These are phyloP conservation scores for Tricholoma furcatifolium DNA, from an alignment of 768 basidiomycete species.

Conservation along the genomic window DNA sequence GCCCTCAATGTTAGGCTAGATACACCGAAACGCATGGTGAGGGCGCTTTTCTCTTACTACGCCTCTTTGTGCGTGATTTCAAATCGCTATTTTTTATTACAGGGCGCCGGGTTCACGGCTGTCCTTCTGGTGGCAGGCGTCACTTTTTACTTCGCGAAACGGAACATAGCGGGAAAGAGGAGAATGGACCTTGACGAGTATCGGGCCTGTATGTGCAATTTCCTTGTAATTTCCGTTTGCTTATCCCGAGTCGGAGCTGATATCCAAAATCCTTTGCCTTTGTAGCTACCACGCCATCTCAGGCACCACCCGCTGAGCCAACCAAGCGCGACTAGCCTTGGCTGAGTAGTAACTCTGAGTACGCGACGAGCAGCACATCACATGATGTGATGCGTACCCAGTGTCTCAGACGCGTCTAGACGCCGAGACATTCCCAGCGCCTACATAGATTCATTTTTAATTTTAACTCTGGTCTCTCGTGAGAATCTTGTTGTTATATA, in stretches of 20 bases:
- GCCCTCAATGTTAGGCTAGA: slow-evolving; percentile 12
- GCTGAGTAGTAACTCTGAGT: no score
- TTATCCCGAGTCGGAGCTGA: no score
- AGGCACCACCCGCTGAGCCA: not conserved
- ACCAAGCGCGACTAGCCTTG: not conserved
- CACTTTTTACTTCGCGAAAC: slow-evolving; percentile 33
- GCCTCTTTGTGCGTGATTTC: not conserved
- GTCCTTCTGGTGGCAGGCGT: slow-evolving; percentile 28
- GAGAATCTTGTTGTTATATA: not conserved
- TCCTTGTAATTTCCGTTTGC: not conserved
- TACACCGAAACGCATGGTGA: slow-evolving; percentile 21
- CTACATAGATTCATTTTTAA: not conserved
- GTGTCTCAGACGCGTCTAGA: not conserved
- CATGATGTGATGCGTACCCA: slow-evolving; percentile 10
- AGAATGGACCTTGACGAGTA: slow-evolving; percentile 33
- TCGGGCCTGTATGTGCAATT: slow-evolving; percentile 22
- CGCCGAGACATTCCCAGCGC: not conserved
- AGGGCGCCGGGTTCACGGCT: slow-evolving; percentile 31
- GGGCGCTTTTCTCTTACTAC: not conserved
- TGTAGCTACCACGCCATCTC: not conserved
- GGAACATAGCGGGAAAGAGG: slow-evolving; percentile 28
- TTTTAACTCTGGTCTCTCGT: not conserved
- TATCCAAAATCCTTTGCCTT: not conserved
- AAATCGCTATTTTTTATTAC: not conserved
- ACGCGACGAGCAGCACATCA: slow-evolving; percentile 1